Evolutionary conservation across 148 eudicot species (phyloP), one percentile per base, ranked within the genome.

Genomic region (Heliosperma pusillum): DNA sequence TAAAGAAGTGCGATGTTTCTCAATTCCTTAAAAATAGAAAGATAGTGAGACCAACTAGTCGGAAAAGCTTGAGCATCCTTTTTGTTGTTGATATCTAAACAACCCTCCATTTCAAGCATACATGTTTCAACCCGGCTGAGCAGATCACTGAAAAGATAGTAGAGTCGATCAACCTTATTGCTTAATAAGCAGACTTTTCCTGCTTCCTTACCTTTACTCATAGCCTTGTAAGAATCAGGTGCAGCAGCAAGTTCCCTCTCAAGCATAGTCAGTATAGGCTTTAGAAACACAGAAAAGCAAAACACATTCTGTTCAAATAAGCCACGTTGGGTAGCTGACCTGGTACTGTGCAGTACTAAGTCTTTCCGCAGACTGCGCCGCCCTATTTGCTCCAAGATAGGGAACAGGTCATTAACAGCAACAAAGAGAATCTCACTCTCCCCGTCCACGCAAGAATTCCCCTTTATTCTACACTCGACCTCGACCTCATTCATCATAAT

Each of bases 21-120:
- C 74, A 90, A 66, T 65, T 90, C 97, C 86, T 86, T 90, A 73
- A 95, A 70, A 62, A 95, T 81, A 59, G 80, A 66, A 80, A 95
- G 85, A 84, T 88, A 95, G 66, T 85, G 90, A 69, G 76, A 74
- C 85, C 89, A 85, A 47, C 82, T 86, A 65, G 17, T 26, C 60
- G 19, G 50, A 71, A 57, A 66, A 56, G 16, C 66, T 33, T 82
- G 86, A 33, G 42, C 77, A 10, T 66, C 82, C 55, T 64, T 74
- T 63, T 84, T 79, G 60, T 57, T 76, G 74, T 73, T 58, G 52
- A 20, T 10, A 5, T 47, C 72, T 70, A 80, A 21, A 71, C 29
- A 25, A 13, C 53, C 77, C 68, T 88, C 88, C 83, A 92, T 70
- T 67, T 77, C 73, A 7, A 24, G 69, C n/a, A 95, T 81, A 71